A percentile compares a stretch with the other conserved stretches of the same genome.
phyloP scores from a whole-genome alignment of 495 filamentous ascomycete genomes.

The Neurospora pannonica region DNA sequence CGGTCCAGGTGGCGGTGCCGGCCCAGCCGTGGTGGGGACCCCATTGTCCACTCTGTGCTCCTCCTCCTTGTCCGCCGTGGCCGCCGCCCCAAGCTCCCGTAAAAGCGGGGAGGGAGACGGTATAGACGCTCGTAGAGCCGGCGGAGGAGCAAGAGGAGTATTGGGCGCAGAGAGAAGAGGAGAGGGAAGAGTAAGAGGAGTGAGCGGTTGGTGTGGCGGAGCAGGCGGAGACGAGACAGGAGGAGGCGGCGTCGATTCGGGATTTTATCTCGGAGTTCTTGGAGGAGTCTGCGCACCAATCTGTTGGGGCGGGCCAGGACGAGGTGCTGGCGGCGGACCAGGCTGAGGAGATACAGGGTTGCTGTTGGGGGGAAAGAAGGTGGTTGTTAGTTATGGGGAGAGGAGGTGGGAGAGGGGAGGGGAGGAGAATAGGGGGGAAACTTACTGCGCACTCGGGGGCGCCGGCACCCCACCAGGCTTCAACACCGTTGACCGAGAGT shows the following conservation, averaged over 20 bases:
- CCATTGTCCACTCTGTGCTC: background rate
- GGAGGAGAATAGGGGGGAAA: background rate
- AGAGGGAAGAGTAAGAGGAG: constrained; percentile 30
- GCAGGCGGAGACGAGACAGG: constrained; percentile 31
- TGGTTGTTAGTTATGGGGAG: background rate
- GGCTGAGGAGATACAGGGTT: constrained; percentile 34
- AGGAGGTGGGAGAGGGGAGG: background rate
- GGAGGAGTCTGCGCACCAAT: constrained; percentile 31
- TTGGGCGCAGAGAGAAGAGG: constrained; percentile 29
- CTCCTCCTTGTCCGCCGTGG: constrained; percentile 8
- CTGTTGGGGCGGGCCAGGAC: constrained; percentile 35
- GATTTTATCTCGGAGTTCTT: background rate
- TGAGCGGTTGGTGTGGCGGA: constrained; percentile 29
- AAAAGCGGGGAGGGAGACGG: constrained; percentile 29
- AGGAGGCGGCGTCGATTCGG: constrained; percentile 13
- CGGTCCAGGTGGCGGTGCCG: constrained; percentile 26
- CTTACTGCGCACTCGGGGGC: constrained; percentile 37
- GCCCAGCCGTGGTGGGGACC: constrained; percentile 2
- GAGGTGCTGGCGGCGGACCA: constrained; percentile 21
- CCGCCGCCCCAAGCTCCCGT: constrained; percentile 29
- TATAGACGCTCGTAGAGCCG: constrained; percentile 32
- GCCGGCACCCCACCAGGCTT: constrained; percentile 28
- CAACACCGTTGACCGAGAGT: constrained; percentile 7
- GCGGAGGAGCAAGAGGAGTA: constrained; percentile 29
- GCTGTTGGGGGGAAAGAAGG: constrained; percentile 9